Percentiles rank a stretch among this genome's conserved stretches.
Conservation (phyloP, 768 basidiomycete species). For the Termitomyces sp. region DNA sequence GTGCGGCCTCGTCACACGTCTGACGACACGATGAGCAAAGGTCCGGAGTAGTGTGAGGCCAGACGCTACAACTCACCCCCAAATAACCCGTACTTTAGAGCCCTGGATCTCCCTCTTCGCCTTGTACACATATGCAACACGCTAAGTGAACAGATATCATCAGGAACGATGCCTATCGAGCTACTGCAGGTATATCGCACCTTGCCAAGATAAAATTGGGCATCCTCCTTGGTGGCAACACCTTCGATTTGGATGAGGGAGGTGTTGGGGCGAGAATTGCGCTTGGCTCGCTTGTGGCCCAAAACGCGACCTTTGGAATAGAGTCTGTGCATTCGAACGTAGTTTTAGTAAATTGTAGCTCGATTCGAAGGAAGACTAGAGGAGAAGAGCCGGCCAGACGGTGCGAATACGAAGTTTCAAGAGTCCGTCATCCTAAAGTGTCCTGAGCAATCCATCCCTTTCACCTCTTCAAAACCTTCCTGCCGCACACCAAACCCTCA, state of each 20-base stretch:
- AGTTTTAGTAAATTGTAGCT: constrained; percentile 11
- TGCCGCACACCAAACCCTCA: constrained; percentile 12
- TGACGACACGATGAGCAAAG: constrained; percentile 20
- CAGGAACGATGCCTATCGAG: not conserved
- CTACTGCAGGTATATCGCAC: constrained; percentile 36
- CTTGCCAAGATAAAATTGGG: constrained; percentile 98
- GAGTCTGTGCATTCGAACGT: constrained; percentile 50
- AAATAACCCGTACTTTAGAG: constrained; percentile 95
- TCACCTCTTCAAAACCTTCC: constrained; percentile 15
- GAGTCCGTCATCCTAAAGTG: constrained; percentile 16
- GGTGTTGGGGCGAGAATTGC: constrained; percentile 94
- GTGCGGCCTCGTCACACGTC: constrained; percentile 90
- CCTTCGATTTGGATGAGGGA: constrained; percentile 97
- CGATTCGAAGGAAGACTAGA: not conserved
- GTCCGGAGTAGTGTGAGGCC: not conserved
- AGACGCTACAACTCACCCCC: constrained; percentile 63
- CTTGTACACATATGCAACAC: constrained; percentile 97
- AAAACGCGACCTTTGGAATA: constrained; percentile 96
- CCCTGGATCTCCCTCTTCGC: constrained; percentile 94
- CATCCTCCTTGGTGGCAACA: constrained; percentile 88
- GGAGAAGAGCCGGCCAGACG: not conserved
- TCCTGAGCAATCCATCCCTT: constrained; percentile 42
- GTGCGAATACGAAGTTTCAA: not conserved
- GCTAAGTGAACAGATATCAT: constrained; percentile 38
- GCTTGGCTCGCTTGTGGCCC: constrained; percentile 98